Conservation (phyloP, 768 basidiomycete species). For the Boletus pseudopeckii region DNA sequence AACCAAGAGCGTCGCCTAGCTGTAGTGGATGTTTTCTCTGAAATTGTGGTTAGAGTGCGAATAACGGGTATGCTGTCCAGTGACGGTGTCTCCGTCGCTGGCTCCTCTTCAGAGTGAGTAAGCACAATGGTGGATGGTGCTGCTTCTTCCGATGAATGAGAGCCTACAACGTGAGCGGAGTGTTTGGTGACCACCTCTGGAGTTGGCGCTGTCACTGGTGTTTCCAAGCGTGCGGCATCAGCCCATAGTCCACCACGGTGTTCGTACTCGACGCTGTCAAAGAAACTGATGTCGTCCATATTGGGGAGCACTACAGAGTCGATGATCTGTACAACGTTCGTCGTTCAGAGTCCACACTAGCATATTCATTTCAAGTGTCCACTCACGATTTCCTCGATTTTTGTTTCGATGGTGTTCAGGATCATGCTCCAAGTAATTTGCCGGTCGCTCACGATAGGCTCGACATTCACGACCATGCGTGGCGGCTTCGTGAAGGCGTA, state of each 20-base stretch:
- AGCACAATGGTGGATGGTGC: conserved; percentile 13
- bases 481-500: conserved; percentile 87
- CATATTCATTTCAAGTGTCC: conserved; percentile 4
- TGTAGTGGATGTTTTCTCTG: conserved; percentile 25
- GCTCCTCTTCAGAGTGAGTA: conserved; percentile 33
- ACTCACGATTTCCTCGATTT: conserved; percentile 81
- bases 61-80: conserved; percentile 20
- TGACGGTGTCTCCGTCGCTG: conserved; percentile 19
- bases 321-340: conserved; percentile 63
- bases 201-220: conserved; percentile 10
- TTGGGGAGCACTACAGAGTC: conserved; percentile 95
- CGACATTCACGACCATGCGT: conserved; percentile 82
- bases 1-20: conserved; percentile 58
- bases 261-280: conserved; percentile 62
- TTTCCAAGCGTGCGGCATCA: conserved; percentile 58
- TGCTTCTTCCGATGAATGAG: conserved; percentile 35
- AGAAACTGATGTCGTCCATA: conserved; percentile 98
- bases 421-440: conserved; percentile 96
- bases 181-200: conserved; percentile 8
- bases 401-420: conserved; percentile 82
- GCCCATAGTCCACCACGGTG: conserved; percentile 89
- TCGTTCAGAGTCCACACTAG: conserved; percentile 76
- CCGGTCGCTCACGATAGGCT: conserved; percentile 91
- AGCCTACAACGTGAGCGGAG: conserved; percentile 20
- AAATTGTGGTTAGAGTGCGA: conserved; percentile 24